Evolutionary conservation across 306 rosid genomes (phyloP), one percentile per base, ranked within the genome.

Genomic region (Prunus kanzakura): DNA sequence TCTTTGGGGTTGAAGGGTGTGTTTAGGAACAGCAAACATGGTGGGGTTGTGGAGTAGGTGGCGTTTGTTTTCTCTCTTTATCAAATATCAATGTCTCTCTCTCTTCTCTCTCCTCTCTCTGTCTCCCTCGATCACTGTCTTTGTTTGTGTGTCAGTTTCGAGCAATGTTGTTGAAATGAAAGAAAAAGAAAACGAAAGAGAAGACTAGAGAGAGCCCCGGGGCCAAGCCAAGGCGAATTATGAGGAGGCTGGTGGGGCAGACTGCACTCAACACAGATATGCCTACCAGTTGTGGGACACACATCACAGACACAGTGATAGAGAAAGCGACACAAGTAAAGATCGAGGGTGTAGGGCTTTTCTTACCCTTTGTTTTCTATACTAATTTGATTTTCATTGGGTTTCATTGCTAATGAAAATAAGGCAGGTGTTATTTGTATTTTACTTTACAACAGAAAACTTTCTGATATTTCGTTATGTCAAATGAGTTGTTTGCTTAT

Each of bases 31-130:
- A 51, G 11, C 14, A 2, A 64, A 64, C 23, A 19, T 16, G 45
- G 79, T 77, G 72, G 68, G 79, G 56, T 75, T 62, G 23, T 32
- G 54, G 46, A 73, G 75, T n/a, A 16, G 86, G 41, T 57, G 52
- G 66, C 46, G 41, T 32, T 46, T 43, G 43, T 38, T 52, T 62
- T 65, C 69, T 41, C 22, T 46, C 50, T 64, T 43, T 29, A 32
- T 66, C 75, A 60, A 66, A 71, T 49, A 81, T 67, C 71, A 60
- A 72, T 41, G 67, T 49, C 67, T 30, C 49, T 71, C 47, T 55
- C 67, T 69, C 58, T 45, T 1, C 43, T 38, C 43, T 43, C 23
- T 66, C 75, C 56, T 71, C 47, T 56, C 67, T 69, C 51, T 54
- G 32, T 54, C 64, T 58, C 18, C 64, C 35, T 58, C 35, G 8